A percentile compares a stretch with the other conserved stretches of the same genome.
phyloP scores from a whole-genome alignment of 805 yeast genomes.

The Sungouiella thailandica region DNA sequence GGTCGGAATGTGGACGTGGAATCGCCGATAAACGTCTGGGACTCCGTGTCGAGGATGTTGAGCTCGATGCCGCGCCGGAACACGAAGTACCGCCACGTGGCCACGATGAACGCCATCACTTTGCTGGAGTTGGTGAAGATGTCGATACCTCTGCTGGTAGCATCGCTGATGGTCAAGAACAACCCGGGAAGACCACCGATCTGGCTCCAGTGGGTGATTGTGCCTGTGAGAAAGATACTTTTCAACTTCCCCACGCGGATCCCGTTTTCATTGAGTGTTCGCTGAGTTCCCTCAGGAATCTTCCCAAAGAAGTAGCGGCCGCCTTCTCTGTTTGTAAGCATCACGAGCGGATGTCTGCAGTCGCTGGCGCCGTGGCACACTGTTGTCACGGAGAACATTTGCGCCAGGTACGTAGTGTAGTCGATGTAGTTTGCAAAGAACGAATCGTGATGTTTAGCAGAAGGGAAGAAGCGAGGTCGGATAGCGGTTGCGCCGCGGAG shows the following conservation, averaged over 20 bases:
- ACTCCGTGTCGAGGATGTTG: conserved; percentile 26
- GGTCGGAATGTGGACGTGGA: conserved; percentile 36
- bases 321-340: conserved; percentile 48
- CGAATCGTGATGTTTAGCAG: conserved; percentile 3
- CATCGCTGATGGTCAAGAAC: conserved; percentile 75
- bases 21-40: conserved; percentile 29
- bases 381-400: conserved; percentile 48
- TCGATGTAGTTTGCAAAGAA: conserved; percentile 7
- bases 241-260: conserved; percentile 53
- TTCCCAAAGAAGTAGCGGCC: conserved; percentile 67
- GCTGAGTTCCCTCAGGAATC: conserved; percentile 81
- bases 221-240: conserved; percentile 74
- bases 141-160: conserved; percentile 56
- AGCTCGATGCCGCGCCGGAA: conserved; percentile 69
- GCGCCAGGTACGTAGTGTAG: conserved; percentile 3
- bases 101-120: conserved; percentile 45
- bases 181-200: conserved; percentile 92
- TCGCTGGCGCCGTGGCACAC: conserved; percentile 54
- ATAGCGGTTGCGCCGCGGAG: conserved; percentile 6
- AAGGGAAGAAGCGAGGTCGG: conserved; percentile 10
- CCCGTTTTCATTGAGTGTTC: conserved; percentile 60
- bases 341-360: conserved; percentile 49
- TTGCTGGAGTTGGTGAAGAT: conserved; percentile 42
- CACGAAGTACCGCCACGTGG: conserved; percentile 85
- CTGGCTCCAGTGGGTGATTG: conserved; percentile 61